Base-by-base conservation (phyloP, 805 yeast genomes). In the Blastobotrys americana region DNA sequence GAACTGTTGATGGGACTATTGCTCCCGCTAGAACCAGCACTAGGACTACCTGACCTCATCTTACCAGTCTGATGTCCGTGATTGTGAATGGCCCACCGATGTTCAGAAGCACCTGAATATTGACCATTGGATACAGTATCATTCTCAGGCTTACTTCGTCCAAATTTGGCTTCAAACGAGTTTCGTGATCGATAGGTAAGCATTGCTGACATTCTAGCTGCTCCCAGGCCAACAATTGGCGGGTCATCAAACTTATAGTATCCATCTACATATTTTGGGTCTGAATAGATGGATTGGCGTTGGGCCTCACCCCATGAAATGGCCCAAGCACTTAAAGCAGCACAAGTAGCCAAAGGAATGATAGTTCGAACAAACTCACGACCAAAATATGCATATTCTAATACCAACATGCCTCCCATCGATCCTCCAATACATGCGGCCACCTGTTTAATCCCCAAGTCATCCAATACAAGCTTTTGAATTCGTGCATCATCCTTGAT, bases 251-350 rank as follows among this genome's bases (percentile, higher is more conserved):
- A 68, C 9, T 78, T 67, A 60, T 86, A 90, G 64, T 85, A 88
- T 1, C 98, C 98, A 58, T 89, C 96, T 45, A 76, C 72, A 62
- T 88, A 93, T 59, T 84, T 83, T 6, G 97, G 97, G 61, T 93
- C 98, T 9, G 95, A 82, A 65, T 89, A 93, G 22, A 93, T 87
- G 51, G 95, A 80, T 62, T 93, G 98, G 55, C 98, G 76, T 66
- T 93, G 98, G 1, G 98, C 95, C 60, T 93, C 98, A 44, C 95
- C 90, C 98, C 98, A 93, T 3, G 96, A 85, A 34, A 93, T 93
- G 54, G 97, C 93, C 98, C 98, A 93, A 0, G 98, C 98, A 2
- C 95, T 83, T 37, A 89, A 95, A 58, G 94, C 73, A 0, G 97
- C 96, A 20, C 94, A 80, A 0, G 97, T 90, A 1, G 98, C 98